phyloP scores from a whole-genome alignment of 2,329 filamentous ascomycete genomes.

The Claviceps citrina region DNA sequence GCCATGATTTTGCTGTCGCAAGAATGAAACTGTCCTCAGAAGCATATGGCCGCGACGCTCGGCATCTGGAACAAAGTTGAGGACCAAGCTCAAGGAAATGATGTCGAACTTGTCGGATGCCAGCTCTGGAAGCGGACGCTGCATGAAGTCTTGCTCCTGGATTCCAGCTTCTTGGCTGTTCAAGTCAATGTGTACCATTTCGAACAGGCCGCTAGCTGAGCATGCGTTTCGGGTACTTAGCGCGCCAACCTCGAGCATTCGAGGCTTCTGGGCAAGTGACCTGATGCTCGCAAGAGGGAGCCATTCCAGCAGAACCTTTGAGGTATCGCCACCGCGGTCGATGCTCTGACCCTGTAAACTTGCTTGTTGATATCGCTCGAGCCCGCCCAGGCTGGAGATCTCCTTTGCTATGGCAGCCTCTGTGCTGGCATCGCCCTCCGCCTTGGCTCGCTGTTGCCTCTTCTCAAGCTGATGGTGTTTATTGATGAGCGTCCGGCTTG shows the following conservation, averaged over 20 bases:
- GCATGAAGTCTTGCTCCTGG: constrained; percentile 84
- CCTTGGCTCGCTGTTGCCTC: constrained; percentile 38
- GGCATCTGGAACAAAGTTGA: constrained; percentile 84
- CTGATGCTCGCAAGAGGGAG: constrained; percentile 23
- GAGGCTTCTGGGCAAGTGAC: constrained; percentile 23
- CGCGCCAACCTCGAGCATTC: constrained; percentile 78
- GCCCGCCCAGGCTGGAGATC: constrained; percentile 42
- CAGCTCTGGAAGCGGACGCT: constrained; percentile 53
- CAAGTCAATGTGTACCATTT: constrained; percentile 74
- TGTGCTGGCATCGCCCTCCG: constrained; percentile 32
- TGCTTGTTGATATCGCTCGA: constrained; percentile 49
- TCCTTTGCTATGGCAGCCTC: constrained; percentile 34
- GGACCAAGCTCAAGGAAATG: constrained; percentile 77
- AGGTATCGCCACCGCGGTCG: constrained; percentile 53
- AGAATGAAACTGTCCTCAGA: constrained; percentile 54
- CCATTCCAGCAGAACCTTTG: constrained; percentile 49
- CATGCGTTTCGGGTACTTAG: constrained; percentile 75
- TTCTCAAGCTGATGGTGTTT: constrained; percentile 51
- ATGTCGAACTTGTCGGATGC: constrained; percentile 63
- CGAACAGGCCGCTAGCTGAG: constrained; percentile 53
- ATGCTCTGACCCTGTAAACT: constrained; percentile 53
- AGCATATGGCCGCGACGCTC: constrained; percentile 72
- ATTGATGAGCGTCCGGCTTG: constrained; percentile 49
- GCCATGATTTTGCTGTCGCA: constrained; percentile 25
- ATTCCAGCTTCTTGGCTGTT: constrained; percentile 76